A percentile compares a stretch with the other conserved stretches of the same genome.
Evolutionary conservation across 2,329 filamentous ascomycete genomes (phyloP).

Genomic region (Tolypocladium ophioglossoides): DNA sequence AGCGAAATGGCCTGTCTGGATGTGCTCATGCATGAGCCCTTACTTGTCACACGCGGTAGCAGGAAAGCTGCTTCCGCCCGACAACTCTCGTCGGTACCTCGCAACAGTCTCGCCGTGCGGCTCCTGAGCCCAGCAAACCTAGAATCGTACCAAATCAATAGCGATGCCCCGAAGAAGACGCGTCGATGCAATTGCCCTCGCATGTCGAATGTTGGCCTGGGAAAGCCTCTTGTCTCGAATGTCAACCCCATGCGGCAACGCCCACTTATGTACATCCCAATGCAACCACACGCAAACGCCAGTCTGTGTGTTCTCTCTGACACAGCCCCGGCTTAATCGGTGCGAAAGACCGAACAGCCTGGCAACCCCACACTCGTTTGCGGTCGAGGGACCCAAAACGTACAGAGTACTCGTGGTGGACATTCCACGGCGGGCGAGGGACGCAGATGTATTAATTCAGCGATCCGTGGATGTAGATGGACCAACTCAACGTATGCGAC

Average conservation of each 20-base stretch:
- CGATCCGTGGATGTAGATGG: neutral
- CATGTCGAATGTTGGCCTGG: neutral
- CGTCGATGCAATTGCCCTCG: no score
- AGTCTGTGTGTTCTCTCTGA: neutral
- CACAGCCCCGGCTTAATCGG: neutral
- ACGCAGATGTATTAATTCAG: neutral
- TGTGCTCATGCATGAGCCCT: neutral
- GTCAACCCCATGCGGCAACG: neutral
- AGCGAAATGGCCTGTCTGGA: neutral
- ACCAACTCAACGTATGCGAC: neutral
- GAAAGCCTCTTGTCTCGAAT: neutral
- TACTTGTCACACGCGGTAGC: neutral
- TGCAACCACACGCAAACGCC: neutral
- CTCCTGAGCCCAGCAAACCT: no score
- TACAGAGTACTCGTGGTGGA: no score
- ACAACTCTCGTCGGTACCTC: no score
- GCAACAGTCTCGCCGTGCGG: no score
- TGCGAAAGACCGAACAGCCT: neutral
- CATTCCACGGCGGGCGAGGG: neutral
- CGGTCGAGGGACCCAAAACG: neutral
- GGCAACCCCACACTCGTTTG: neutral
- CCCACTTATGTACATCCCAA: neutral
- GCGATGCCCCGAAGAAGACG: no score
- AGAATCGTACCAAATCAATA: no score
- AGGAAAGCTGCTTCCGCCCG: neutral